Evolutionary conservation across 768 basidiomycete species (phyloP).

Genomic region (Suillus weaverae): DNA sequence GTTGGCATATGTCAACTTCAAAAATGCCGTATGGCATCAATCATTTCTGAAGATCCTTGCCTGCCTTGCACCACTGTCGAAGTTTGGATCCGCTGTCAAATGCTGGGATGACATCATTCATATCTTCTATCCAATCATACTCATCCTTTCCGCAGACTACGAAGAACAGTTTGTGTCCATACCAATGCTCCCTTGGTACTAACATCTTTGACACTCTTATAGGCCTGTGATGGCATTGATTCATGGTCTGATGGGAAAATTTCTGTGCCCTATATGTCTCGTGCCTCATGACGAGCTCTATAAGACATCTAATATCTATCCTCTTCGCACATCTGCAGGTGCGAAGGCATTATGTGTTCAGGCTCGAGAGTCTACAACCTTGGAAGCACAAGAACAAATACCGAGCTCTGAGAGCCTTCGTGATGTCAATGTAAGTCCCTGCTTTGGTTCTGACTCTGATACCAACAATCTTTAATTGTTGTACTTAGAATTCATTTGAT

Average conservation of each 20-base stretch:
- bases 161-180: conserved; percentile 41
- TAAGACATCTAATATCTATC: too few species aligned
- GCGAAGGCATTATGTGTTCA: too few species aligned
- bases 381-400: conserved; percentile 12
- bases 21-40: conserved; percentile 12
- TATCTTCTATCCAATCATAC: too few species aligned
- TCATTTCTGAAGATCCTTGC: conserved; percentile 11
- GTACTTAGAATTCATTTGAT: conserved; percentile 35
- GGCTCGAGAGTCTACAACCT: too few species aligned
- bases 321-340: too few species aligned
- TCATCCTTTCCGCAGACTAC: conserved; percentile 38
- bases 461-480: too few species aligned
- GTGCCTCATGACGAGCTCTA: too few species aligned
- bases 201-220: background rate
- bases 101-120: conserved; percentile 28
- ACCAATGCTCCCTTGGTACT: background rate
- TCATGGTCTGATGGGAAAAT: too few species aligned
- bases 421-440: conserved; percentile 15
- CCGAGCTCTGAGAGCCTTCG: conserved; percentile 16
- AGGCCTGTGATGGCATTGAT: background rate
- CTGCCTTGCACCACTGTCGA: background rate
- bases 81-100: conserved; percentile 10
- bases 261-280: too few species aligned
- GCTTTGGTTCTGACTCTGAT: background rate
- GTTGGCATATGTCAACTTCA: conserved; percentile 9